These are phyloP conservation scores for Pichia eremophila DNA, from an alignment of 805 yeast species.

Conservation along the genomic window DNA sequence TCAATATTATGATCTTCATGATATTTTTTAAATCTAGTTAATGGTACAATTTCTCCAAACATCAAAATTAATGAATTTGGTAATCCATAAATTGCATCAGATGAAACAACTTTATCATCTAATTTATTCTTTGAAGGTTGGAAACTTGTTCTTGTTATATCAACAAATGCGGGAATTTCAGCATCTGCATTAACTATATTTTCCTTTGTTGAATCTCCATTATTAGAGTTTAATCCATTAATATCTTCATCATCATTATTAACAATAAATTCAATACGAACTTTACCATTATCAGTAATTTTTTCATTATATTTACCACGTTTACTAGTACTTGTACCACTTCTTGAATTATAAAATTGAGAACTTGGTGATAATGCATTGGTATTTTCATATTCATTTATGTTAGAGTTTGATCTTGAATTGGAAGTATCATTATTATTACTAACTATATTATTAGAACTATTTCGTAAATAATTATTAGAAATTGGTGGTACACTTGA, in stretches of 20 bases:
- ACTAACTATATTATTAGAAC: too few species aligned
- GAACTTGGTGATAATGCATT: constrained; percentile 4
- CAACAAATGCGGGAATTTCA: constrained; percentile 34
- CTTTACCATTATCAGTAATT: constrained; percentile 37
- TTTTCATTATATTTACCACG: constrained; percentile 33
- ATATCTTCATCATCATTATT: constrained; percentile 19
- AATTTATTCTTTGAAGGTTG: constrained; percentile 32
- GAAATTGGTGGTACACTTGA: not conserved
- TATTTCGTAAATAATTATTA: too few species aligned
- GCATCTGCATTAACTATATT: constrained; percentile 4
- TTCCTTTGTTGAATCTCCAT: not conserved
- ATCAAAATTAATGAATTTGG: constrained; percentile 71
- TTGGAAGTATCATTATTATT: not conserved
- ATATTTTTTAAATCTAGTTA: constrained; percentile 54
- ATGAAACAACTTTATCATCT: constrained; percentile 52
- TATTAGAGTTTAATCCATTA: not conserved
- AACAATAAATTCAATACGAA: constrained; percentile 35
- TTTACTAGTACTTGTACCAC: constrained; percentile 1
- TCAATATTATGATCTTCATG: constrained; percentile 28
- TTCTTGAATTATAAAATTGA: not conserved
- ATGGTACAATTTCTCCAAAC: constrained; percentile 62
- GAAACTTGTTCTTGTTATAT: constrained; percentile 32
- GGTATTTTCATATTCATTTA: not conserved
- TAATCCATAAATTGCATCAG: constrained; percentile 75
- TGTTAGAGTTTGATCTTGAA: constrained; percentile 2